Base-by-base conservation (phyloP, 2,329 filamentous ascomycete genomes). In the Pseudogymnoascus sp. region DNA sequence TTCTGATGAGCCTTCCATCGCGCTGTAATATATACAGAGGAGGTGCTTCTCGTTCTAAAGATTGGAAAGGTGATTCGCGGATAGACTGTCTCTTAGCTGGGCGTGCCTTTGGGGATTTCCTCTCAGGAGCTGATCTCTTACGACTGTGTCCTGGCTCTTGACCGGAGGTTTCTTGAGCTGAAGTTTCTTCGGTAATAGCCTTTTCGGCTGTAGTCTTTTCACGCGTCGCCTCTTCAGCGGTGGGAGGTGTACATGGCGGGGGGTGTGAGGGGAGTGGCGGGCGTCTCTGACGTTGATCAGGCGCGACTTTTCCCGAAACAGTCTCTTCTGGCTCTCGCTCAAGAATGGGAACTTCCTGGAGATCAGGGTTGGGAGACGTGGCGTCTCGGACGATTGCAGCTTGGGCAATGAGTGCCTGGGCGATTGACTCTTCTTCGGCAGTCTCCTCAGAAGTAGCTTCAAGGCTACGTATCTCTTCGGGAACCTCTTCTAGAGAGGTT, bases 1-100 rank as follows among this genome's bases (percentile, higher is more conserved):
- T 55, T 8, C 48, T 29, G n/a, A 55, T 17, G 21, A 55, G 9
- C 29, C 48, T 55, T 12, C 48, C 48, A 55, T 55, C 29, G 5
- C 48, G 48, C 48, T 55, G 48, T 29, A 55, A 33, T 55, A 55
- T 33, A 29, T 29, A 55, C 15, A 17, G 5, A 33, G 48, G 5
- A 13, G 48, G 48, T 5, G n/a, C 4, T 55, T 55, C 48, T 55
- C 48, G 29, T 21, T 33, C 48, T 21, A 5, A 17, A 13, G 29
- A 9, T 9, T 55, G 29, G 13, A 55, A 55, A 33, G 48, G 48
- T 33, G 29, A 33, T 5, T 55, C 48, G 29, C 48, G 48, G 48
- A 55, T 55, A 33, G 48, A 55, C 29, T 55, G 48, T 55, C 48
- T 55, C 48, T 55, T 55, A 10, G 48, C 29, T 13, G 48, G 48